phyloP scores from a whole-genome alignment of 1,139 yeast species.

The Meyerozyma carpophila region DNA sequence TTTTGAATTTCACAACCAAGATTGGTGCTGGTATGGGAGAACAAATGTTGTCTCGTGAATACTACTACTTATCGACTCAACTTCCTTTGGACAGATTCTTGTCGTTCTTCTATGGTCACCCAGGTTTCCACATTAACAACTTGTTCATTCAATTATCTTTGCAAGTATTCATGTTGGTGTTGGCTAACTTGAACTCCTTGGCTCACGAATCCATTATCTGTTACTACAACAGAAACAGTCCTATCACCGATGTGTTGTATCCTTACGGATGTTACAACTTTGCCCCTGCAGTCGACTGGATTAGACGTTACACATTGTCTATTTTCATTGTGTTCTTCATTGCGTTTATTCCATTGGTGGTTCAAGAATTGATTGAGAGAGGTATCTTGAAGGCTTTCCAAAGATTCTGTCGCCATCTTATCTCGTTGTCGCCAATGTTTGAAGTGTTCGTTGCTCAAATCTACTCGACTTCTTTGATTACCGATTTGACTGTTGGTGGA shows the following conservation, averaged over 20 bases:
- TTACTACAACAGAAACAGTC: constrained; percentile 75
- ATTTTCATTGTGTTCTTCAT: constrained; percentile 98
- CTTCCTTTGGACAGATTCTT: constrained; percentile 95
- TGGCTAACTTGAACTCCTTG: constrained; percentile 86
- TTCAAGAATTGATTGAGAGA: constrained; percentile 95
- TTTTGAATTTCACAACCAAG: constrained; percentile 96
- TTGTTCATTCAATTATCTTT: constrained; percentile 91
- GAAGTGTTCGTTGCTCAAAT: constrained; percentile 99
- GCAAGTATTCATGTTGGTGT: constrained; percentile 86
- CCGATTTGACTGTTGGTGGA: constrained; percentile 97
- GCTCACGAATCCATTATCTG: constrained; percentile 89
- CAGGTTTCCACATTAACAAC: constrained; percentile 98
- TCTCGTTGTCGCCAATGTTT: constrained; percentile 90
- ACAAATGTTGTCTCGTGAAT: constrained; percentile 97
- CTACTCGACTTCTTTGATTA: constrained; percentile 83
- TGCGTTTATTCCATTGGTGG: constrained; percentile 91
- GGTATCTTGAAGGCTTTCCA: constrained; percentile 95
- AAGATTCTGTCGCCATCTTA: constrained; percentile 85
- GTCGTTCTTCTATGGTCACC: constrained; percentile 97
- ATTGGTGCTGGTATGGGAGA: constrained; percentile 99
- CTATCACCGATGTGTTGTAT: constrained; percentile 75
- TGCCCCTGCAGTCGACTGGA: constrained; percentile 90
- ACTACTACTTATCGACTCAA: constrained; percentile 95
- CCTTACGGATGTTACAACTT: constrained; percentile 96
- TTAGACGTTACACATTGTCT: constrained; percentile 94